Evolutionary conservation across 768 basidiomycete species (phyloP).

Genomic region (Lyophyllum shimeji): DNA sequence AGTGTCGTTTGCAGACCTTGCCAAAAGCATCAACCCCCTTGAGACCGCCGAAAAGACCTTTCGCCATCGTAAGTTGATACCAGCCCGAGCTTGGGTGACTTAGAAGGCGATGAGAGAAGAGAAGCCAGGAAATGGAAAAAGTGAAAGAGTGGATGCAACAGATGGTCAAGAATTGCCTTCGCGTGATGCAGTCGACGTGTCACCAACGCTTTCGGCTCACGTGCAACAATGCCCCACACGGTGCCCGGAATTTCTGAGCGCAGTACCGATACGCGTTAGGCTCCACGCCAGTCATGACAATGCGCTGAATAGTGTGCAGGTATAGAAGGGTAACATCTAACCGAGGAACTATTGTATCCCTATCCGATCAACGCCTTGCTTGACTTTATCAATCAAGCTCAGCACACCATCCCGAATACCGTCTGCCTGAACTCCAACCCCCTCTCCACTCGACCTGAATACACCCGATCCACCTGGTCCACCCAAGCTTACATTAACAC

Average conservation of each 20-base stretch:
- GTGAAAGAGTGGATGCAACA: constrained; percentile 14
- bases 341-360: constrained; percentile 36
- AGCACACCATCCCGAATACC: constrained; percentile 88
- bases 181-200: constrained; percentile 31
- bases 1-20: constrained; percentile 61
- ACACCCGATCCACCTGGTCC: constrained; percentile 81
- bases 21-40: constrained; percentile 99
- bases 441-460: constrained; percentile 78
- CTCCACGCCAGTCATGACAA: background rate
- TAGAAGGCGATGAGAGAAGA: constrained; percentile 21
- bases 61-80: constrained; percentile 61
- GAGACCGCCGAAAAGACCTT: constrained; percentile 71
- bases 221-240: constrained; percentile 12
- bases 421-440: constrained; percentile 76
- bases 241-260: constrained; percentile 25
- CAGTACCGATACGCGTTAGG: background rate
- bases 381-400: constrained; percentile 86
- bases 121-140: constrained; percentile 24
- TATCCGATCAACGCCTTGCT: constrained; percentile 76
- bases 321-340: background rate
- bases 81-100: constrained; percentile 32
- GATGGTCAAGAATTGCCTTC: constrained; percentile 8
- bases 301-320: background rate
- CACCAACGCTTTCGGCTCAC: constrained; percentile 26
- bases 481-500: constrained; percentile 93